Evolutionary conservation across 177 flowering plant species (phyloP).

Genomic region (Vitis hybrid): DNA sequence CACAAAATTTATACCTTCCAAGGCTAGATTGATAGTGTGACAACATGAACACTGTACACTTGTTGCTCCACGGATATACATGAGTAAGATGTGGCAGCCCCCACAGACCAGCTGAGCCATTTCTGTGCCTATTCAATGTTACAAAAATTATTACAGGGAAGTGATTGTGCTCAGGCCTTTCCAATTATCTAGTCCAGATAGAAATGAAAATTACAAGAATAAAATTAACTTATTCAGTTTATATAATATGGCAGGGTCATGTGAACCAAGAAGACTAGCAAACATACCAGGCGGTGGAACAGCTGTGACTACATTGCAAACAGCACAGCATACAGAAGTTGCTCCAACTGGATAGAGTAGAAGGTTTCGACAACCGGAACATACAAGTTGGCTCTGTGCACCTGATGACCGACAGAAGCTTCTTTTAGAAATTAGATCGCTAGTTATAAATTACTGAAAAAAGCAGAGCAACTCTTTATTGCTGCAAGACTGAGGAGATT

Average conservation of each 20-base stretch:
- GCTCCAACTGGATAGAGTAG: constrained; percentile 90
- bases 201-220: not conserved
- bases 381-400: constrained; percentile 84
- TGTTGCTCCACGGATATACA: constrained; percentile 96
- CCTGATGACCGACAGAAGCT: constrained; percentile 31
- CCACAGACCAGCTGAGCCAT: constrained; percentile 94
- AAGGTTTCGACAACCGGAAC: constrained; percentile 87
- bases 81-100: constrained; percentile 85
- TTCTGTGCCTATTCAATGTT: constrained; percentile 63
- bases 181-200: not conserved
- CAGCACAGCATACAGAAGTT: constrained; percentile 87
- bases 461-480: not conserved
- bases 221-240: not conserved
- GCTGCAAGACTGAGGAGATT: too few relatives aligned
- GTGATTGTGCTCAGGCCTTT: too few relatives aligned
- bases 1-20: constrained; percentile 56
- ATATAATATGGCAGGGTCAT: not conserved
- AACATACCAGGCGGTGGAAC: constrained; percentile 91
- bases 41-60: constrained; percentile 93
- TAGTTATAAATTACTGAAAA: too few relatives aligned
- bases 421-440: not conserved
- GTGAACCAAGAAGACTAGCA: not conserved
- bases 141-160: too few relatives aligned
- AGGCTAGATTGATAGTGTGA: constrained; percentile 81
- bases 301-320: constrained; percentile 87